These are phyloP conservation scores for Trichoderma afroharzianum DNA, from an alignment of 2,329 filamentous ascomycete genomes.

Conservation along the genomic window DNA sequence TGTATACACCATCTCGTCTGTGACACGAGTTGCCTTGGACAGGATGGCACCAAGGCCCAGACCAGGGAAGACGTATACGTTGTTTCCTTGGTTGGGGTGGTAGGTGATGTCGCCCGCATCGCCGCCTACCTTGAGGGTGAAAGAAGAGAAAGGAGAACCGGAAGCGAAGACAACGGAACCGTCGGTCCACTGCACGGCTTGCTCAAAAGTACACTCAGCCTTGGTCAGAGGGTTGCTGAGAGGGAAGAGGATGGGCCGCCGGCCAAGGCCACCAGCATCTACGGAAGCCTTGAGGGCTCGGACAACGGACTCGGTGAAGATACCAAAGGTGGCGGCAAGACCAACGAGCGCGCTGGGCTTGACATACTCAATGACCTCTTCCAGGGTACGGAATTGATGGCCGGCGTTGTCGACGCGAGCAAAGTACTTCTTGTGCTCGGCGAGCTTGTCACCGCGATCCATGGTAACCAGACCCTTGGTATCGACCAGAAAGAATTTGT, in stretches of 20 bases:
- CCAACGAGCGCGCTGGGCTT: slow-evolving; percentile 93
- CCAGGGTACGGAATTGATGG: slow-evolving; percentile 71
- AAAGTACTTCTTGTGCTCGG: slow-evolving; percentile 80
- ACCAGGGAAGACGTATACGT: slow-evolving; percentile 92
- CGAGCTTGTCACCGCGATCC: slow-evolving; percentile 89
- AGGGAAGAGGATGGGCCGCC: slow-evolving; percentile 88
- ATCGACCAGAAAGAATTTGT: slow-evolving; percentile 97
- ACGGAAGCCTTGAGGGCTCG: slow-evolving; percentile 64
- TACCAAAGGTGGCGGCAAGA: slow-evolving; percentile 87
- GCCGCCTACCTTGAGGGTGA: slow-evolving; percentile 58
- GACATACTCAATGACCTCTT: slow-evolving; percentile 91
- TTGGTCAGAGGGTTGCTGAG: slow-evolving; percentile 95
- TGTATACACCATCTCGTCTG: slow-evolving; percentile 95
- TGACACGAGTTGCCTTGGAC: slow-evolving; percentile 79
- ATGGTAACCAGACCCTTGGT: slow-evolving; percentile 91
- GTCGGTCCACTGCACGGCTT: slow-evolving; percentile 85
- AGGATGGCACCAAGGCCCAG: slow-evolving; percentile 92
- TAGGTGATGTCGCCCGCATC: slow-evolving; percentile 59
- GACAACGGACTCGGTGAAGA: slow-evolving; percentile 86
- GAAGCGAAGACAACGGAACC: slow-evolving; percentile 91
- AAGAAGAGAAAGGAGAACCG: slow-evolving; percentile 81
- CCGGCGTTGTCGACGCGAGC: slow-evolving; percentile 62
- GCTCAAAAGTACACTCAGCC: slow-evolving; percentile 96
- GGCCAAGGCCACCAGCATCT: slow-evolving; percentile 62
- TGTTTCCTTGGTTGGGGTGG: slow-evolving; percentile 80